Percentiles rank a stretch among this genome's conserved stretches.
phyloP scores from a whole-genome alignment of 495 filamentous ascomycete genomes.

The Aspergillus homomorphus region DNA sequence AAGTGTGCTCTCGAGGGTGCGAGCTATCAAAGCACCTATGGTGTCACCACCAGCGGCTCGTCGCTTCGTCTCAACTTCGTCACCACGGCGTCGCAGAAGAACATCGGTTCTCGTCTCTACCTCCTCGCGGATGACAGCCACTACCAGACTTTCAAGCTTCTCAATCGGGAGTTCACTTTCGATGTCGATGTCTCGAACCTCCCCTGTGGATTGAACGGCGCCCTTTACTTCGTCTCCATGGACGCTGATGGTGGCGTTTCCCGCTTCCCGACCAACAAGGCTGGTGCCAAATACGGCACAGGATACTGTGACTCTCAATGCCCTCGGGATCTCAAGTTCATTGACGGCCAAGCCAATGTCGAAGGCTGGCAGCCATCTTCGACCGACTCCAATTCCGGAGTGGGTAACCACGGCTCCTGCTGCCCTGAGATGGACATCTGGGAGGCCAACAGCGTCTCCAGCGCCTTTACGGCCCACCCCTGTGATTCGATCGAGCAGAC shows the following conservation, averaged over 20 bases:
- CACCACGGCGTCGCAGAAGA: conserved; percentile 37
- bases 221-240: conserved; percentile 68
- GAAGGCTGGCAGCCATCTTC: conserved; percentile 58
- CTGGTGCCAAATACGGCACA: conserved; percentile 69
- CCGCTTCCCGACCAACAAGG: conserved; percentile 54
- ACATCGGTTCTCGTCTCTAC: conserved; percentile 61
- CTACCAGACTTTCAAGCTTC: conserved; percentile 59
- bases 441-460: conserved; percentile 64
- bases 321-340: conserved; percentile 62
- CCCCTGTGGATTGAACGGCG: conserved; percentile 70
- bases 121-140: conserved; percentile 51
- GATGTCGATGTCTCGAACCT: conserved; percentile 63
- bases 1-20: conserved; percentile 62
- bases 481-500: conserved; percentile 55
- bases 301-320: conserved; percentile 78
- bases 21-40: conserved; percentile 55
- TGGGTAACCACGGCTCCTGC: conserved; percentile 61
- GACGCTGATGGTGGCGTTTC: conserved; percentile 57
- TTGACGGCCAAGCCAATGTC: conserved; percentile 62
- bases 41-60: conserved; percentile 53
- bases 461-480: conserved; percentile 59
- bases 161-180: conserved; percentile 65
- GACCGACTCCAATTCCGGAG: conserved; percentile 58
- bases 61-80: conserved; percentile 56
- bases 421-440: conserved; percentile 74